phyloP scores from a whole-genome alignment of 2,329 filamentous ascomycete species.

The Colletotrichum melonis region DNA sequence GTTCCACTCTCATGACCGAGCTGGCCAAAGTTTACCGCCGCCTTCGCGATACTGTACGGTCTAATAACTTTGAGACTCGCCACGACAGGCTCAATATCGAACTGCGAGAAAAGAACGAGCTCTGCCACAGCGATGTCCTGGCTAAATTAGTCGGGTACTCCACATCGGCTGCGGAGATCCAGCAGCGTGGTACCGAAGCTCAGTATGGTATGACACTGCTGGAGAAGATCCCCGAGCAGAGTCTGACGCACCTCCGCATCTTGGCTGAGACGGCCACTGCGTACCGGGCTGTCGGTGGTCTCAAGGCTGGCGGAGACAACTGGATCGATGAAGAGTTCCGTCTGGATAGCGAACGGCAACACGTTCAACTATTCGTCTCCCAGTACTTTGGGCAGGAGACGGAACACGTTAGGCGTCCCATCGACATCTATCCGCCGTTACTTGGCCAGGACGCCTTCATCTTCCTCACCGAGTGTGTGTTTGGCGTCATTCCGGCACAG shows the following conservation, averaged over 20 bases:
- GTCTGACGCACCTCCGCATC: conserved; percentile 87
- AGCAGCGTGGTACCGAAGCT: conserved; percentile 85
- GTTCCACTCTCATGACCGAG: conserved; percentile 58
- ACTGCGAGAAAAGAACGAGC: conserved; percentile 51
- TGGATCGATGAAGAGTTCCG: conserved; percentile 75
- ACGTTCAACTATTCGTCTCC: conserved; percentile 79
- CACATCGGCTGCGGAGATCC: conserved; percentile 89
- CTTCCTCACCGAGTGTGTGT: conserved; percentile 83
- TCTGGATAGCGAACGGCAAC: conserved; percentile 76
- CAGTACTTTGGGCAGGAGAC: conserved; percentile 60
- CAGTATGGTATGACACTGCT: conserved; percentile 80
- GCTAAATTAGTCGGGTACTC: conserved; percentile 81
- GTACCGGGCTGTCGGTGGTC: conserved; percentile 81
- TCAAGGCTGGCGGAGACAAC: conserved; percentile 70
- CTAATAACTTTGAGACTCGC: conserved; percentile 62
- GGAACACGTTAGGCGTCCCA: conserved; percentile 51
- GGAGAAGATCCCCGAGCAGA: conserved; percentile 85
- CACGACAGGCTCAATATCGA: conserved; percentile 46
- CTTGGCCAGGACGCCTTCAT: conserved; percentile 79
- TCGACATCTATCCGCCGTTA: conserved; percentile 66
- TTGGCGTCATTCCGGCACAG: conserved; percentile 75
- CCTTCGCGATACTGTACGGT: conserved; percentile 67
- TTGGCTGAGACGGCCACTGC: conserved; percentile 89
- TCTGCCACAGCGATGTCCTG: conserved; percentile 68
- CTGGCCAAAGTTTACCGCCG: conserved; percentile 71